A percentile compares a stretch with the other conserved stretches of the same genome.
phyloP scores from a whole-genome alignment of 1,284 basidiomycete genomes.

The Cutaneotrichosporon sp. region DNA sequence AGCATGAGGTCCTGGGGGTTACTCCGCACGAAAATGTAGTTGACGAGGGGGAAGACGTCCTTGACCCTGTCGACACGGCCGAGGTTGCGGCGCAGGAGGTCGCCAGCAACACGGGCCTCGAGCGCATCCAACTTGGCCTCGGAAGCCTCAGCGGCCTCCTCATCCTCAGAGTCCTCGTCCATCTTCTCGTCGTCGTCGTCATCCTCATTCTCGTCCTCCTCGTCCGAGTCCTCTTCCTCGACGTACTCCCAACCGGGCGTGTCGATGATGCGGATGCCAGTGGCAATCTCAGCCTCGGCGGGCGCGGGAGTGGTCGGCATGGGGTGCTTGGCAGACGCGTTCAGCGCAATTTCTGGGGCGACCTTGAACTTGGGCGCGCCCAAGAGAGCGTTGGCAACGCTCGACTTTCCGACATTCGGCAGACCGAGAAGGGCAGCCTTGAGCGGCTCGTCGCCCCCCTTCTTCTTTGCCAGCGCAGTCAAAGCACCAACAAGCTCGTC shows the following conservation, averaged over 20 bases:
- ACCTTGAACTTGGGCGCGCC: conserved; percentile 44
- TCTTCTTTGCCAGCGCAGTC: conserved; percentile 19
- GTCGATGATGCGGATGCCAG: conserved; percentile 64
- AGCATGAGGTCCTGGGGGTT: conserved; percentile 81
- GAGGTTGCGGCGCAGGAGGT: conserved; percentile 70
- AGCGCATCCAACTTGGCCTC: conserved; percentile 51
- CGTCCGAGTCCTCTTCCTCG: conserved; percentile 37
- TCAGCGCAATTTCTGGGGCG: conserved; percentile 56
- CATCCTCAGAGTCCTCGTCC: conserved; percentile 41
- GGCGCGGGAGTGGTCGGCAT: conserved; percentile 65
- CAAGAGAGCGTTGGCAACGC: conserved; percentile 70
- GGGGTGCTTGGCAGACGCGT: conserved; percentile 53
- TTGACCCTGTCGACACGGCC: conserved; percentile 84
- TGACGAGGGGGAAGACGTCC: conserved; percentile 71
- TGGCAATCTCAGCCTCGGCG: conserved; percentile 57
- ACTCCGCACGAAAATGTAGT: conserved; percentile 66
- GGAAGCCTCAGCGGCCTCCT: conserved; percentile 28
- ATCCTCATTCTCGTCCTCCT: conserved; percentile 40
- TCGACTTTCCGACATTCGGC: conserved; percentile 69
- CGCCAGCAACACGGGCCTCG: conserved; percentile 56
- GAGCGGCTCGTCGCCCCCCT: conserved; percentile 43
- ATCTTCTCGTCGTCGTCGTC: conserved; percentile 32
- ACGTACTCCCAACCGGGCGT: conserved; percentile 73
- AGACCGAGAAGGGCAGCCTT: conserved; percentile 54
- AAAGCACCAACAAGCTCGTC: conserved; percentile 25